Conservation (phyloP, 306 rosid genomes). For the Cyclanthera cordifolia region DNA sequence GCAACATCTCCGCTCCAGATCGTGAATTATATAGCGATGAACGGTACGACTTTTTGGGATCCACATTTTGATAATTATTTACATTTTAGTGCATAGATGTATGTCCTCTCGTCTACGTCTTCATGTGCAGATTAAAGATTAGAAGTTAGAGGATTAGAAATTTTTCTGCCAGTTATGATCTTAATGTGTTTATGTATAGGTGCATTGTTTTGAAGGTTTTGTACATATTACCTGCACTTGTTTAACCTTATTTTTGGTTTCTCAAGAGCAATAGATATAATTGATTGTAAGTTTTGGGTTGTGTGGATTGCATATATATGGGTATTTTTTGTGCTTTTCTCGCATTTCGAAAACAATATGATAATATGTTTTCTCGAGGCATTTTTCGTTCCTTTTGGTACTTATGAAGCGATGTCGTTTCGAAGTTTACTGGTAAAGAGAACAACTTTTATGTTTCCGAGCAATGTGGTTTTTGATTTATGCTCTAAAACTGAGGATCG, state of each 20-base stretch:
- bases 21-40: slow-evolving; percentile 22
- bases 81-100: too few species aligned
- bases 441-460: too few species aligned
- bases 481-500: too few species aligned
- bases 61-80: too few species aligned
- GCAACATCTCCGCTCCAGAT: slow-evolving; percentile 68
- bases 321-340: neutral
- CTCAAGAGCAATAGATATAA: neutral
- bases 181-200: neutral
- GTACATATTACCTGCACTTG: slow-evolving; percentile 7
- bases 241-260: neutral
- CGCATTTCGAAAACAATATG: neutral
- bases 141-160: neutral
- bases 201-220: neutral
- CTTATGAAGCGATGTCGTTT: neutral
- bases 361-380: neutral
- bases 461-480: too few species aligned
- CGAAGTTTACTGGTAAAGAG: too few species aligned
- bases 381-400: neutral
- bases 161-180: neutral
- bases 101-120: too few species aligned
- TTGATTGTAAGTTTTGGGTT: neutral
- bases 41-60: neutral
- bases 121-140: too few species aligned
- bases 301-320: slow-evolving; percentile 5